Base-by-base conservation (phyloP, 805 yeast genomes). In the Myxozyma neotropica region DNA sequence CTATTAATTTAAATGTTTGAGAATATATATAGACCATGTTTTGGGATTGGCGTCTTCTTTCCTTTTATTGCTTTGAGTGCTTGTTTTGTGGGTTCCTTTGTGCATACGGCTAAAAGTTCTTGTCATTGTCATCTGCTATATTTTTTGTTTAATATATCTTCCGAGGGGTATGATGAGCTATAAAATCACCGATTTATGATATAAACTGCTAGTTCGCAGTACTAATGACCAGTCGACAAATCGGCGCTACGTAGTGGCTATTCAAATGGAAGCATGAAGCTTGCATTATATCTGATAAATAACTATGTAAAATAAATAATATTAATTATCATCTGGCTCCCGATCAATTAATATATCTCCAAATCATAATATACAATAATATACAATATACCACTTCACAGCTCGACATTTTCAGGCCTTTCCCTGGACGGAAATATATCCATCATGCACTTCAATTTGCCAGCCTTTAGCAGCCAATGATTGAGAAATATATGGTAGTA, bases 401-500 rank as follows among this genome's bases (percentile, higher is more conserved):
- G 6, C 12, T 5, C 19, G 19, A n/a, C 24, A 23, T 5, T n/a
- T 27, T 4, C 19, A 12, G 27, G 13, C 42, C 38, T 31, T 39
- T 23, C 59, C 66, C 8, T 19, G 31, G 17, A 63, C 66, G 7
- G 27, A 10, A 23, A 63, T 40, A 29, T 5, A 40, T 13, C 66
- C 66, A 17, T 39, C 33, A 1, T 40, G 46, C 17, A 55, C 36
- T 17, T 53, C 39, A n/a, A 57, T 36, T 31, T 19, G 49, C 66
- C 66, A 63, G 4, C 59, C 56, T 29, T 49, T 38, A 21, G 46
- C 49, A 7, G 53, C 53, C 17, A 62, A 50, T 4, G 49, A 24
- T 27, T 58, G 52, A n/a, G 53, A 36, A 15, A 62, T 35, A 23
- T 43, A 58, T 10, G 65, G 64, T 35, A 53, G 44, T 15, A 63